Conservation (phyloP, 192 early-diverging fungal genomes). For the Allomyces javanicus region DNA sequence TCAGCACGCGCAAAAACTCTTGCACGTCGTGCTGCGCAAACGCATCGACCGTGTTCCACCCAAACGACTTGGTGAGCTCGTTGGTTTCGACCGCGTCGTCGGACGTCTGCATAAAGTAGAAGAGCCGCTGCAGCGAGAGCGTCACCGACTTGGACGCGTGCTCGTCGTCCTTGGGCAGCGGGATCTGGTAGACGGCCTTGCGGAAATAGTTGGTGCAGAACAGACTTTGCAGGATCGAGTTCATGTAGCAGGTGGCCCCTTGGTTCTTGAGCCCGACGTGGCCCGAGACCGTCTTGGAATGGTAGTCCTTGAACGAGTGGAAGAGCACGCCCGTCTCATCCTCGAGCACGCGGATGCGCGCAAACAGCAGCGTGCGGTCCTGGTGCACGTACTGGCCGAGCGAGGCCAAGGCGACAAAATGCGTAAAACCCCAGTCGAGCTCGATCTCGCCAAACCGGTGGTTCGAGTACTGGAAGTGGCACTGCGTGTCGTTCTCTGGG, state of each 20-base stretch:
- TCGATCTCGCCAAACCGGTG: conserved; percentile 70
- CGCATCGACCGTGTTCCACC: conserved; percentile 86
- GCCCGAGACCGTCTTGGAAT: conserved; percentile 75
- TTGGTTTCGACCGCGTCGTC: conserved; percentile 63
- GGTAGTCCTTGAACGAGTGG: conserved; percentile 86
- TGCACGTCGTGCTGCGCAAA: conserved; percentile 99
- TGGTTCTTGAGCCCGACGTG: conserved; percentile 91
- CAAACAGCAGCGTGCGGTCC: conserved; percentile 41
- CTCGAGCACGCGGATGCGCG: conserved; percentile 52
- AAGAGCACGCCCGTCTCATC: conserved; percentile 84
- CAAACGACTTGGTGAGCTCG: conserved; percentile 94
- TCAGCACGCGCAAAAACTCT: conserved; percentile 90
- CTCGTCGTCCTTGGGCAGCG: conserved; percentile 50
- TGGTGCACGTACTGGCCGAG: conserved; percentile 42
- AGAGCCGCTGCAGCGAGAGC: conserved; percentile 81
- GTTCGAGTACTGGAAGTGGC: conserved; percentile 24
- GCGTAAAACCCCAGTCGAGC: conserved; percentile 90
- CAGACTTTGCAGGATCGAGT: conserved; percentile 85
- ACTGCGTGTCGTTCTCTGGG: not conserved
- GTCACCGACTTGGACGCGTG: conserved; percentile 72
- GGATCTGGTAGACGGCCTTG: conserved; percentile 79
- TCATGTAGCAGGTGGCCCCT: conserved; percentile 98
- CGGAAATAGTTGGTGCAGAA: conserved; percentile 90
- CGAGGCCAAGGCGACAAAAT: conserved; percentile 35
- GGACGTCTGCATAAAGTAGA: conserved; percentile 68